Evolutionary conservation across 805 yeast genomes (phyloP).

Genomic region (Maudiozyma pseudohumilis): DNA sequence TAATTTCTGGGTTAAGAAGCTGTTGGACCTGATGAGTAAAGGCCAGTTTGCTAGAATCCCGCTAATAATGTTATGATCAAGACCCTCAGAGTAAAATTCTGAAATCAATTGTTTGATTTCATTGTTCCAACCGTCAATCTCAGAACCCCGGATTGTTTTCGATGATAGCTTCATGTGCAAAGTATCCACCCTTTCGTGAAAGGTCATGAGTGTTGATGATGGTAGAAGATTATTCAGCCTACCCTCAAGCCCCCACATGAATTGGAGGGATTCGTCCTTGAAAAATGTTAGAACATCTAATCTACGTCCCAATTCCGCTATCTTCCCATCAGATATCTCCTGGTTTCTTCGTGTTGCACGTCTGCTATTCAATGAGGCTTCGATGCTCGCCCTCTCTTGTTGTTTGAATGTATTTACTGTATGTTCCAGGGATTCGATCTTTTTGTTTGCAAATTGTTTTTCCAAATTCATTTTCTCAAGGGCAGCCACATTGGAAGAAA

Average conservation of each 20-base stretch:
- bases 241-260: too few relatives aligned
- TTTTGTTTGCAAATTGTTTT: background rate
- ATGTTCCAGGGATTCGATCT: background rate
- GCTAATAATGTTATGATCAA: background rate
- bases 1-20: conserved; percentile 3
- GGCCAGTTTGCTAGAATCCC: conserved; percentile 1
- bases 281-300: conserved; percentile 1
- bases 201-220: too few relatives aligned
- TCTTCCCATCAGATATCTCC: background rate
- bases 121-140: too few relatives aligned
- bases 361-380: background rate
- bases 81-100: conserved; percentile 1
- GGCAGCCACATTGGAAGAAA: too few relatives aligned
- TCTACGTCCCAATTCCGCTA: background rate
- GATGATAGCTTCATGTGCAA: too few relatives aligned
- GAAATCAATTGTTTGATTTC: conserved; percentile 1
- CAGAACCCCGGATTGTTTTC: too few relatives aligned
- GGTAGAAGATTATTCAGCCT: too few relatives aligned
- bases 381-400: background rate
- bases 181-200: too few relatives aligned
- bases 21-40: background rate
- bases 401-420: background rate
- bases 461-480: background rate
- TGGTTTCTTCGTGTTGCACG: background rate
- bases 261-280: conserved; percentile 4